Evolutionary conservation across 129 eudicot genomes (phyloP), one percentile per base, ranked within the genome.

Genomic region (Artemisia tridentata): DNA sequence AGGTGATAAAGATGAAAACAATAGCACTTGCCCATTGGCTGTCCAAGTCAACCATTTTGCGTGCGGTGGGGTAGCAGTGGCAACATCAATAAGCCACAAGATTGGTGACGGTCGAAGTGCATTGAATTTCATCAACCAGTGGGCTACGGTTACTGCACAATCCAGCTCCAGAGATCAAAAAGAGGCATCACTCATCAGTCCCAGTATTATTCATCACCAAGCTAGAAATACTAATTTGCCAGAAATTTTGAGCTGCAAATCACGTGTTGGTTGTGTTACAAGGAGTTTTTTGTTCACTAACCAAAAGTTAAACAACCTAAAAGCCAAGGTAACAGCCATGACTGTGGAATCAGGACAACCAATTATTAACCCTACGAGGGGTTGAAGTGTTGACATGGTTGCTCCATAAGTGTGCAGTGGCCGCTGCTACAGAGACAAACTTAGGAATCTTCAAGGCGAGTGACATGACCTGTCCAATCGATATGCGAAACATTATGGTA

Each of bases 341-440:
- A 5, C 63, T 3, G 10, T 14, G 1, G 61, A 31, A 23, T 10
- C 16, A 5, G n/a, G 64, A 50, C 51, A 47, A 4, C 31, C 57
- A 0, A 19, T n/a, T 15, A 4, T 0, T 5, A 69, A 54, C 48
- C 63, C 64, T 17, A 69, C 74, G 3, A 47, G 74, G 7, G 7
- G 49, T 53, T 7, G 74, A 69, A 5, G 74, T 53, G 34, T 13
- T 69, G 5, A 69, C 29, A 2, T 43, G 53, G 31, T 14, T 71
- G 7, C 41, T 71, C 5, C 12, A 34, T 41, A 57, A 41, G 14
- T 38, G 56, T 57, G 46, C 57, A 4, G 38, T 58, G 9, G 19
- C 34, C 0, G 65, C 75, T 11, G 75, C 54, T 55, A 34, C n/a
- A 3, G 5, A 56, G 27, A 13, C 17, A 25, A 25, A 59, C 7